Evolutionary conservation across 2,329 filamentous ascomycete species (phyloP).

Genomic region (Cladosporium sp.): DNA sequence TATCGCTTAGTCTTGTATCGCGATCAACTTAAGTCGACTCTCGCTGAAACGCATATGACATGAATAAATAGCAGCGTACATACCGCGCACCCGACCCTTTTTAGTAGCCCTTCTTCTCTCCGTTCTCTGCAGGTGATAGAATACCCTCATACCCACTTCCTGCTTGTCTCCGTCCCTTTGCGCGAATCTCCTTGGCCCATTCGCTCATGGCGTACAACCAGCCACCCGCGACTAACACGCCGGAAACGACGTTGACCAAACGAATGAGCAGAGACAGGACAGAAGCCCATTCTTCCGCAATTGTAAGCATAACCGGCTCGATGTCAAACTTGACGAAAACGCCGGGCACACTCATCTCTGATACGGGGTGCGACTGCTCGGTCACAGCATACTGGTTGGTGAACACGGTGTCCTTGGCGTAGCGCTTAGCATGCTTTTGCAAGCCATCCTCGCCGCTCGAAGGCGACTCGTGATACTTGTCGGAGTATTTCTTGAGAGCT

Average conservation of each 20-base stretch:
- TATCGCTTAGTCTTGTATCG: neutral
- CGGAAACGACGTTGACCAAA: conserved; percentile 85
- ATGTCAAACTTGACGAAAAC: conserved; percentile 99
- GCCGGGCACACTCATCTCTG: conserved; percentile 74
- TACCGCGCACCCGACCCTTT: neutral
- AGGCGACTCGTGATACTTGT: conserved; percentile 44
- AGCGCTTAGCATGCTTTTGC: conserved; percentile 37
- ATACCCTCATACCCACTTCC: conserved; percentile 17
- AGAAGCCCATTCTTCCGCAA: conserved; percentile 78
- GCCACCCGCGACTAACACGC: conserved; percentile 88
- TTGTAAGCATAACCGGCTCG: conserved; percentile 85
- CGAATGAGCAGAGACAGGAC: conserved; percentile 76
- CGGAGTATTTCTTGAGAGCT: conserved; percentile 43
- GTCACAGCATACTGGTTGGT: conserved; percentile 99
- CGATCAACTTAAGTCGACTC: neutral
- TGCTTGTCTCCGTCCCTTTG: conserved; percentile 13
- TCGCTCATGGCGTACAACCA: conserved; percentile 88
- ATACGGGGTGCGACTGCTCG: conserved; percentile 73
- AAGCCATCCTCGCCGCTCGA: conserved; percentile 42
- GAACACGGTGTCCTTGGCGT: conserved; percentile 64
- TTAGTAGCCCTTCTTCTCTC: conserved; percentile 25
- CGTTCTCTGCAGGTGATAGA: conserved; percentile 27
- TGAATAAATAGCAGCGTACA: conserved; percentile 16
- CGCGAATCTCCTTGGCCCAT: conserved; percentile 60
- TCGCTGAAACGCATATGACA: conserved; percentile 6